These are phyloP conservation scores for Leccinum truebloodii DNA, from an alignment of 768 basidiomycete genomes.

Conservation along the genomic window DNA sequence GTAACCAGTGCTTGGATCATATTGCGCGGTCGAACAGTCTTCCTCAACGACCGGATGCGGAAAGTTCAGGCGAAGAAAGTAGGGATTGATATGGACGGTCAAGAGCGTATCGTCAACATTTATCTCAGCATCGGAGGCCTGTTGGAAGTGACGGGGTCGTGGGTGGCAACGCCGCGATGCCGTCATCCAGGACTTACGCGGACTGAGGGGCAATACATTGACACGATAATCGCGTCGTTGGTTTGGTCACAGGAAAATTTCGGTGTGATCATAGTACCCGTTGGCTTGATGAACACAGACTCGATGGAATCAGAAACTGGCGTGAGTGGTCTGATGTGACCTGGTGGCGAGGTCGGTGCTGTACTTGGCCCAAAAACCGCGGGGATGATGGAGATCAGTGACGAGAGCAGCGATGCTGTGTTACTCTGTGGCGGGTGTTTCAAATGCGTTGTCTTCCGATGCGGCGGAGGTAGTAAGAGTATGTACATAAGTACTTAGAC, in stretches of 20 bases:
- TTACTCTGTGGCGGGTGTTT: not conserved
- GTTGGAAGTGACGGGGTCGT: constrained; percentile 21
- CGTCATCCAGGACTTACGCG: constrained; percentile 46
- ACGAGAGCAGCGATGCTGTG: not conserved
- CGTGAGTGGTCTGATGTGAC: not conserved
- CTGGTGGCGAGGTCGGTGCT: not conserved
- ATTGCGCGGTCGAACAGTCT: constrained; percentile 62
- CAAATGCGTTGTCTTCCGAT: not conserved
- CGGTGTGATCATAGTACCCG: constrained; percentile 71
- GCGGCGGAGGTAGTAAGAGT: not conserved
- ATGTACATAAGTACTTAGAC: constrained; percentile 10
- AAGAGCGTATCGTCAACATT: constrained; percentile 70
- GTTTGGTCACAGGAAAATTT: constrained; percentile 72
- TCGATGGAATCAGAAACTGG: not conserved
- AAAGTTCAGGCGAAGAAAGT: constrained; percentile 81
- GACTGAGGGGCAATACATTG: constrained; percentile 70
- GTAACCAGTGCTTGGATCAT: constrained; percentile 78
- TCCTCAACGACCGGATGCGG: constrained; percentile 66
- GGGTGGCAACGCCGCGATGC: constrained; percentile 6
- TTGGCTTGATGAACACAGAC: not conserved
- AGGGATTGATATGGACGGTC: constrained; percentile 79
- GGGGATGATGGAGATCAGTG: constrained; percentile 2
- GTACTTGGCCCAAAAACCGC: not conserved
- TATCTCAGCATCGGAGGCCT: constrained; percentile 84
- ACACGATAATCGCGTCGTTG: constrained; percentile 51